Base-by-base conservation (phyloP, 2,329 filamentous ascomycete species). In the Huntiella abstrusa region DNA sequence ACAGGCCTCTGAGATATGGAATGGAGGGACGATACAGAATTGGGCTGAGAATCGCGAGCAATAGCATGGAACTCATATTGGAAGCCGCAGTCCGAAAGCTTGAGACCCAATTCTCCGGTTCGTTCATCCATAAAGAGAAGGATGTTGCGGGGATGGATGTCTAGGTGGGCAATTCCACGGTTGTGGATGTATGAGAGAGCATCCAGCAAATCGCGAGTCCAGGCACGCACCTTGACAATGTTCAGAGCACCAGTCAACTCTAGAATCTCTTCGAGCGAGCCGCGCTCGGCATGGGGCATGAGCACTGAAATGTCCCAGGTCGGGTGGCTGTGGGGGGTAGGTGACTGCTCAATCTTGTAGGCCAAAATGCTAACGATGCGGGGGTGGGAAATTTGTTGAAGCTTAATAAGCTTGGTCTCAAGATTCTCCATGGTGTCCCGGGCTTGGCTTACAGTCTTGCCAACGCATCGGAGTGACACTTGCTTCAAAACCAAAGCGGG, bases 141-240 rank as follows among this genome's bases (percentile, higher is more conserved):
- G 41, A 95, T 71, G 52, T 93, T 93, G 13, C 75, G 71, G 10
- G 79, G 69, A 56, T 93, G 84, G 13, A 95, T 77, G 55, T 83
- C 77, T 56, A 83, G 82, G 60, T 96, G 91, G 17, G 84, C 69
- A 48, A 95, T 70, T 15, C 85, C 85, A 57, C 83, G 79, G 52
- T 80, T 80, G 61, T 96, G 88, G 45, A 93, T 75, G 58, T 81
- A 93, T 49, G 85, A 82, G 22, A 98, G 66, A 0, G 80, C 91
- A 62, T 95, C 85, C 19, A 98, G 71, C 13, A 98, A 68, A 55
- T 94, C 85, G 49, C 87, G 77, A n/a, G 85, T 91, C 80, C 86
- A 96, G 17, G 83, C 78, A 45, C 86, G 80, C 39, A 87, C 78
- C 57, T 80, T 87, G 52, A 75, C 73, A 44, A 83, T 72, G 37